phyloP scores from a whole-genome alignment of 164 flowering plant genomes.

The Magnolia officinalis region DNA sequence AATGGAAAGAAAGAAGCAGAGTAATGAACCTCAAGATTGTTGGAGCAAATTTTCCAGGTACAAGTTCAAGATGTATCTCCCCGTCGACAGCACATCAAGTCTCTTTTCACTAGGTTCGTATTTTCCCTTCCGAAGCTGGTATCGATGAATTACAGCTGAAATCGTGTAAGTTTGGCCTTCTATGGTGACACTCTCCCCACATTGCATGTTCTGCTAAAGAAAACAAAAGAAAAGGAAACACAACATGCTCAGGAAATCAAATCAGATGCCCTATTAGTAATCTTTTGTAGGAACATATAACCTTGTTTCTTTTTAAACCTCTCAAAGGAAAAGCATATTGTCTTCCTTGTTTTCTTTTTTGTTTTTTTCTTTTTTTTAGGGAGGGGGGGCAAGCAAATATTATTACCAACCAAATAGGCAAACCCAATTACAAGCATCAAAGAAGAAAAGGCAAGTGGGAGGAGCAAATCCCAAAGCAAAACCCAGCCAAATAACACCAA shows the following conservation, averaged over 20 bases:
- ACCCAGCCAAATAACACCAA: too few relatives aligned
- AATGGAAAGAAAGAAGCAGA: neutral
- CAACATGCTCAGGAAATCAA: neutral
- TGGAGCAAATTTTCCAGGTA: slow-evolving; percentile 69
- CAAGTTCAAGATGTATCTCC: slow-evolving; percentile 82
- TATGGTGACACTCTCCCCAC: slow-evolving; percentile 85
- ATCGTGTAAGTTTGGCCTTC: slow-evolving; percentile 83
- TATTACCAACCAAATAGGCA: neutral
- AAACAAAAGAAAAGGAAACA: neutral
- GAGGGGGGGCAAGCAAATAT: neutral
- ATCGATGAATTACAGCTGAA: slow-evolving; percentile 83
- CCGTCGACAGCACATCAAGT: slow-evolving; percentile 84
- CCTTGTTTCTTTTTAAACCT: too few relatives aligned
- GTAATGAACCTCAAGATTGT: slow-evolving; percentile 47
- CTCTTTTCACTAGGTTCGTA: slow-evolving; percentile 87
- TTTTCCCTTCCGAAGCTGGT: slow-evolving; percentile 86
- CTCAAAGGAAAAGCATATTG: neutral
- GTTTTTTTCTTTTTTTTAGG: too few relatives aligned
- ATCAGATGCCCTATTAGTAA: neutral
- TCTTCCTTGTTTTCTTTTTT: neutral
- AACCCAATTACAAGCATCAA: neutral
- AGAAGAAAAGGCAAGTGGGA: too few relatives aligned
- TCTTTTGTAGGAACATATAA: too few relatives aligned
- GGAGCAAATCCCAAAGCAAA: too few relatives aligned
- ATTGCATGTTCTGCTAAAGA: slow-evolving; percentile 67